These are phyloP conservation scores for Spathaspora sp. DNA, from an alignment of 1,139 yeast genomes.

Conservation along the genomic window DNA sequence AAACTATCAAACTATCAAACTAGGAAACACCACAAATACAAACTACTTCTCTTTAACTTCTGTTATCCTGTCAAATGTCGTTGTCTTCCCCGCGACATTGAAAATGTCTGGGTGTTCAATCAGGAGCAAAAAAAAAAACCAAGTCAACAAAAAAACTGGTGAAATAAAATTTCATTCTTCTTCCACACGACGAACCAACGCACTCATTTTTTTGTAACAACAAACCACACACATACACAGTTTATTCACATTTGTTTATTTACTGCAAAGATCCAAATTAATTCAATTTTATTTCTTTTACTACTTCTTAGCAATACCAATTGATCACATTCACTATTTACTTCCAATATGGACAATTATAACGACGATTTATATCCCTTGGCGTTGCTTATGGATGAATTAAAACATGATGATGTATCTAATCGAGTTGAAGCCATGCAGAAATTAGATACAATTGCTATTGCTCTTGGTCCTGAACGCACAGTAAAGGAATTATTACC, in stretches of 20 bases:
- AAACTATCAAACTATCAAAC: no score
- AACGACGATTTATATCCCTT: conserved; percentile 83
- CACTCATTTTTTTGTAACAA: not conserved
- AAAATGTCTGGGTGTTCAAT: no score
- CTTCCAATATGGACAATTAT: conserved; percentile 33
- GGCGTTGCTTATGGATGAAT: conserved; percentile 94
- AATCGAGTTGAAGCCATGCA: conserved; percentile 95
- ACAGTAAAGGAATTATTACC: conserved; percentile 88
- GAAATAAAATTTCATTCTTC: not conserved
- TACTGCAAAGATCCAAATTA: not conserved
- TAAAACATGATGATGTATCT: conserved; percentile 90
- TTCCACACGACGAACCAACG: conserved; percentile 1
- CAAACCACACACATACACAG: not conserved
- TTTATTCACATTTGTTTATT: not conserved
- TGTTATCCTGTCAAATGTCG: not conserved
- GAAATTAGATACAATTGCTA: conserved; percentile 88
- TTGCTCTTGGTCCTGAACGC: conserved; percentile 93
- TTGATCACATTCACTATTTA: not conserved
- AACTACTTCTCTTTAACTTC: no score
- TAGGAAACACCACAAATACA: no score
- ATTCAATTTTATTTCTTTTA: not conserved
- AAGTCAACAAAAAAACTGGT: not conserved
- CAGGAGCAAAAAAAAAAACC: not conserved
- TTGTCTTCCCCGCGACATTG: not conserved
- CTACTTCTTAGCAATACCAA: not conserved